phyloP scores from a whole-genome alignment of 164 flowering plant genomes.

The Tetrastigma voinierianum region DNA sequence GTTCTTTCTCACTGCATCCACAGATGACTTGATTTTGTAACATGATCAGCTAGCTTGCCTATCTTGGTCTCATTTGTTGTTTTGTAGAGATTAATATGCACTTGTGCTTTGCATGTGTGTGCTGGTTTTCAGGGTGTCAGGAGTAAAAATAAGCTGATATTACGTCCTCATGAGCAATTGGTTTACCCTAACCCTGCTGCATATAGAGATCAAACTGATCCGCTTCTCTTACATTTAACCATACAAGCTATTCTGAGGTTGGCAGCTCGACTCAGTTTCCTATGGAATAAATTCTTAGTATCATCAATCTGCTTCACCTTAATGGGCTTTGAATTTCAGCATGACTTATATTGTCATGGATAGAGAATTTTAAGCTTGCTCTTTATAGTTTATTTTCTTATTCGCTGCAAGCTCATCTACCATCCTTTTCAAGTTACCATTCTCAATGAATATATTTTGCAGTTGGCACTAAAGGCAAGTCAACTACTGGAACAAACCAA shows the following conservation, averaged over 20 bases:
- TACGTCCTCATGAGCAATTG: conserved; percentile 86
- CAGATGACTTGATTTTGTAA: not conserved
- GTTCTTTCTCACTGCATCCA: conserved; percentile 93
- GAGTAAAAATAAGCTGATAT: conserved; percentile 85
- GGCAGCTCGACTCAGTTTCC: conserved; percentile 10
- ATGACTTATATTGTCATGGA: too few relatives aligned
- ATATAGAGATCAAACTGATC: conserved; percentile 83
- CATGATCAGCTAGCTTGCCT: not conserved
- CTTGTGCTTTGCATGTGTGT: not conserved
- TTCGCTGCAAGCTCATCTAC: too few relatives aligned
- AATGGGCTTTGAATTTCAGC: too few relatives aligned
- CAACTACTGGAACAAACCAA: conserved; percentile 96
- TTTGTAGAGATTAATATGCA: not conserved
- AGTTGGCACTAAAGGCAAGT: conserved; percentile 98
- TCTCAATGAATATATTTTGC: conserved; percentile 29
- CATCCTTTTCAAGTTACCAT: not conserved
- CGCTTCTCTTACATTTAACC: conserved; percentile 89
- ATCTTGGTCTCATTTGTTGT: not conserved
- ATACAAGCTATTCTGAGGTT: conserved; percentile 94
- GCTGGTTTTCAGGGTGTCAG: conserved; percentile 70
- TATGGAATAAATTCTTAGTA: not conserved
- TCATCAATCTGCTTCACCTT: not conserved
- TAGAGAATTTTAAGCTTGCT: too few relatives aligned
- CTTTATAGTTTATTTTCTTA: too few relatives aligned
- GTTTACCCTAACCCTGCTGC: conserved; percentile 99